These are phyloP conservation scores for Pseudocercospora macadamiae DNA, from an alignment of 2,329 filamentous ascomycete genomes.

Conservation along the genomic window DNA sequence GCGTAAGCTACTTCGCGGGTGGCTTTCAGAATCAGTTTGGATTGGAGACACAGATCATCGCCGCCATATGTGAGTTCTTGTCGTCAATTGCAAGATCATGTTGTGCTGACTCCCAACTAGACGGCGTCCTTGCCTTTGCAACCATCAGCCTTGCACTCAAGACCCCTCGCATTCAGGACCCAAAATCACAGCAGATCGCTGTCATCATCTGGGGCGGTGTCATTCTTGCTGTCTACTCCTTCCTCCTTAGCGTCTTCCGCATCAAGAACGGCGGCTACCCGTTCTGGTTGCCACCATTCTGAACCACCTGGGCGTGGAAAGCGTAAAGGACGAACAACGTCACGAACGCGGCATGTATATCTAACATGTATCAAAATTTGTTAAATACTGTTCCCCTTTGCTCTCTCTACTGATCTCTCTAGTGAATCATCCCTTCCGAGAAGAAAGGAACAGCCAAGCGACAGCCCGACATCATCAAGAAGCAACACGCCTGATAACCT, in stretches of 20 bases:
- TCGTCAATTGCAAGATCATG: background rate
- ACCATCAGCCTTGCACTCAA: slow-evolving; percentile 90
- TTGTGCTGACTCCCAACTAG: slow-evolving; percentile 46
- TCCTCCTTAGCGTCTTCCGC: slow-evolving; percentile 90
- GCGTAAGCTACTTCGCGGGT: slow-evolving; percentile 84
- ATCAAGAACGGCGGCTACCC: slow-evolving; percentile 95
- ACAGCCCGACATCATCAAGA: too few relatives aligned
- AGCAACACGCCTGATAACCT: too few relatives aligned
- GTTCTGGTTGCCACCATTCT: slow-evolving; percentile 91
- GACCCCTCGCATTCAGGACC: slow-evolving; percentile 82
- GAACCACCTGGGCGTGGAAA: slow-evolving; percentile 24
- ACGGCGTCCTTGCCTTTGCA: slow-evolving; percentile 82
- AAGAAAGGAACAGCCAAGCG: too few relatives aligned
- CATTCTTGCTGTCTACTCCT: slow-evolving; percentile 85
- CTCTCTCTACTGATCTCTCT: too few relatives aligned
- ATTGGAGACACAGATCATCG: slow-evolving; percentile 92
- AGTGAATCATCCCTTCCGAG: too few relatives aligned
- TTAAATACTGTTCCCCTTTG: too few relatives aligned
- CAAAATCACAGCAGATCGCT: slow-evolving; percentile 76
- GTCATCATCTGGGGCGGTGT: slow-evolving; percentile 78
- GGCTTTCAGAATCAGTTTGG: slow-evolving; percentile 95
- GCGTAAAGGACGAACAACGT: too few relatives aligned
- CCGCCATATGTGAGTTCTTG: slow-evolving; percentile 78
- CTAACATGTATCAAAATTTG: background rate
- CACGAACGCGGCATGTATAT: background rate